These are phyloP conservation scores for Russula olivacea DNA, from an alignment of 768 basidiomycete genomes.

Conservation along the genomic window DNA sequence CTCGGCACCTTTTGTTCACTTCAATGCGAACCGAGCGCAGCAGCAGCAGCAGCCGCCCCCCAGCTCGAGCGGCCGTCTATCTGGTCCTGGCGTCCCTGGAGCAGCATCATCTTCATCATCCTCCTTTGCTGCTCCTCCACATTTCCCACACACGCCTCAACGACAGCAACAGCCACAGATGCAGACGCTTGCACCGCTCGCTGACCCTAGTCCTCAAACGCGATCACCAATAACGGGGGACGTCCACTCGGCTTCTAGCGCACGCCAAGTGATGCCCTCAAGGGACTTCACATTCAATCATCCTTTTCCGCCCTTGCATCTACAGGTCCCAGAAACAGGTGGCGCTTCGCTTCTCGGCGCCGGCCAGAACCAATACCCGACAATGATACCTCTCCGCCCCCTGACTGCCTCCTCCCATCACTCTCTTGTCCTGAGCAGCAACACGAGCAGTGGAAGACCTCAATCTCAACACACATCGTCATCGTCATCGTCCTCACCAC, in stretches of 20 bases:
- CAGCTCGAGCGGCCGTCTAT: constrained; percentile 10
- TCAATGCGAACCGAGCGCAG: constrained; percentile 1
- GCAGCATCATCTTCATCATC: neutral
- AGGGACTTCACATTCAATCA: constrained; percentile 16
- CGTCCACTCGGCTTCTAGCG: neutral
- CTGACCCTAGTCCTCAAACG: neutral
- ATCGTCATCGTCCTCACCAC: neutral
- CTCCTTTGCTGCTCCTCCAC: neutral
- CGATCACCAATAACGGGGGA: neutral
- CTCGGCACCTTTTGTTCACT: constrained; percentile 5
- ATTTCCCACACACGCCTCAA: neutral
- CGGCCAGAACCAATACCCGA: neutral
- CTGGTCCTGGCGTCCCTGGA: constrained; percentile 25
- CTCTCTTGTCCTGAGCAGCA: neutral
- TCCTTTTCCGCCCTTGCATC: constrained; percentile 20
- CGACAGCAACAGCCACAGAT: neutral
- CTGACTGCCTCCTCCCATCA: neutral
- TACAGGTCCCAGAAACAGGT: constrained; percentile 8
- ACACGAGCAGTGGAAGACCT: neutral
- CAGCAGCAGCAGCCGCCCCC: neutral
- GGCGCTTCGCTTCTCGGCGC: neutral
- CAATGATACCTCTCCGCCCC: neutral
- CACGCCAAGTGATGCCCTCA: constrained; percentile 3
- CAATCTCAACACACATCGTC: neutral
- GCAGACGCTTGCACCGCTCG: neutral